Evolutionary conservation across 805 yeast species (phyloP), one percentile per base, ranked within the genome.

Genomic region (Sugiyamaella americana): DNA sequence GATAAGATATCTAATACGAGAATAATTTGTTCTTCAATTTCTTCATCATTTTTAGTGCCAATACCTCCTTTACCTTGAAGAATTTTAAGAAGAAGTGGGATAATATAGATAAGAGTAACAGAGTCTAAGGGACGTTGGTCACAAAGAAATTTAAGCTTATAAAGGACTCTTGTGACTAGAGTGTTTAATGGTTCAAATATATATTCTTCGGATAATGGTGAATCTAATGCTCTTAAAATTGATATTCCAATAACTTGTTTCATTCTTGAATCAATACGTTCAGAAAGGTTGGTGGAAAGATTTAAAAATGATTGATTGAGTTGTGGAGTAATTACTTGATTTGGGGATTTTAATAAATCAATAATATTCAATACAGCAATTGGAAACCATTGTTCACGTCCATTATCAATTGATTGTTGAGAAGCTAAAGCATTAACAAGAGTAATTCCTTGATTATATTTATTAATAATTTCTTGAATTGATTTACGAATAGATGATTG

Each of bases 1-100:
- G 64, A 54, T 10, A 91, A 70, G 36, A 88, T 79, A 58, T 86
- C 94, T 56, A 89, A 64, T 0, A 91, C 84, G 48, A 91, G 68
- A 42, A 84, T 64, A 42, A 88, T 68, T 56, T 86, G 91, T 61
- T 88, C 97, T 63, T 89, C 96, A 59, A 84, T 88, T n/a, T 86
- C 95, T 46, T 87, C 91, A 24, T 86, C 94, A 24, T 49, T 47
- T 17, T 32, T 41, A 26, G 56, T 46, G 4, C 52, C 57, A 10
- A 55, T 65, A 47, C 79, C 81, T 49, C 94, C 93, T 40, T 73
- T 75, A 2, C 46, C 48, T 46, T 79, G 78, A 53, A 88, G 67
- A 5, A 86, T 84, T 46, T 75, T 75, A 13, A 79, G 76, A 41
- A 91, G 64, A 51, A 91, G 66, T 1, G 98, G 97, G 40, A 87